Percentiles rank a stretch among this genome's conserved stretches.
phyloP scores from a whole-genome alignment of 495 filamentous ascomycete species.

The Aspergillus bridgeri region DNA sequence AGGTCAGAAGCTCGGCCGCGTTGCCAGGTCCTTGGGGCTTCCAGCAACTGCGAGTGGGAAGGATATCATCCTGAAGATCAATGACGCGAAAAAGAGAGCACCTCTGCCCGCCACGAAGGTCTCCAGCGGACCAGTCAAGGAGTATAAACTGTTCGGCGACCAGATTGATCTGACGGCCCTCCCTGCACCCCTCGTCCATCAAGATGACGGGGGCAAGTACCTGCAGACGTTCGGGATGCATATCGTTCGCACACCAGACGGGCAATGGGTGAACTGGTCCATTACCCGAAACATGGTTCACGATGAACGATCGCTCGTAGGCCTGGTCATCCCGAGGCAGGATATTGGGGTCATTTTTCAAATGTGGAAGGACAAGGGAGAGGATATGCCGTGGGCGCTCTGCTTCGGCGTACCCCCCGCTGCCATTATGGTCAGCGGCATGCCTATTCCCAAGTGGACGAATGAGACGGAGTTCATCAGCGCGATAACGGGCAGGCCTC shows the following conservation, averaged over 20 bases:
- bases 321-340: slow-evolving; percentile 30
- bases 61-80: slow-evolving; percentile 31
- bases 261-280: slow-evolving; percentile 40
- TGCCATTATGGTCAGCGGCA: slow-evolving; percentile 35
- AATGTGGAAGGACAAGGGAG: slow-evolving; percentile 33
- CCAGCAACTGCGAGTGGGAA: slow-evolving; percentile 24
- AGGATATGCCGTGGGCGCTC: slow-evolving; percentile 36
- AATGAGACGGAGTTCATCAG: slow-evolving; percentile 36
- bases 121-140: slow-evolving; percentile 29
- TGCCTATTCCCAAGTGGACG: slow-evolving; percentile 35
- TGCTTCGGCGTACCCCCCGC: slow-evolving; percentile 38
- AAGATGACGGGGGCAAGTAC: slow-evolving; percentile 37
- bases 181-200: slow-evolving; percentile 31
- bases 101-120: slow-evolving; percentile 28
- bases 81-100: slow-evolving; percentile 13
- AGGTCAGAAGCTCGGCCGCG: slow-evolving; percentile 24
- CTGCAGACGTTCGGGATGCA: slow-evolving; percentile 40
- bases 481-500: slow-evolving; percentile 25
- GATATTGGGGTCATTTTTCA: slow-evolving; percentile 33
- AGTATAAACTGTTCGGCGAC: slow-evolving; percentile 25
- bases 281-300: slow-evolving; percentile 38
- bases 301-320: slow-evolving; percentile 27
- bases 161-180: slow-evolving; percentile 34
- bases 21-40: slow-evolving; percentile 29
- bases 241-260: slow-evolving; percentile 33